Percentiles rank a stretch among this genome's conserved stretches.
These are phyloP conservation scores for Pleurotus ostreatus DNA, from an alignment of 768 basidiomycete species.

Conservation along the genomic window DNA sequence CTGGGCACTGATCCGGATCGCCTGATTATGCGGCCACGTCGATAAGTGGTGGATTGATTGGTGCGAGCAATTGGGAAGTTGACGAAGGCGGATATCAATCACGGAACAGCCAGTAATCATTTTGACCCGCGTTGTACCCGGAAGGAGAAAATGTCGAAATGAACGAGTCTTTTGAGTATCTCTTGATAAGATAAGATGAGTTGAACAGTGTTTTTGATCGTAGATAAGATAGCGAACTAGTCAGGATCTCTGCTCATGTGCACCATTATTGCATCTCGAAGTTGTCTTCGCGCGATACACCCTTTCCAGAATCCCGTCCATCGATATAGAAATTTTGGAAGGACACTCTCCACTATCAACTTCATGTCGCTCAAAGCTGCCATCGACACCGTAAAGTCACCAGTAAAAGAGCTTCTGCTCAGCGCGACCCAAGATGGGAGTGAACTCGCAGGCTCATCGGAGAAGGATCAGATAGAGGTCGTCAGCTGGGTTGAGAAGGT, in stretches of 20 bases:
- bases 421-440: conserved; percentile 39
- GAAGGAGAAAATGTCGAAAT: too few species aligned
- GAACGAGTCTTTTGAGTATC: too few species aligned
- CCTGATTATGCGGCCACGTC: too few species aligned
- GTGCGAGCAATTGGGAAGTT: too few species aligned
- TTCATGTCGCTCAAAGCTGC: conserved; percentile 53
- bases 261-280: not conserved
- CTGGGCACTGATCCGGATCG: too few species aligned
- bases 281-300: not conserved
- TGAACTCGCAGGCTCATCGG: conserved; percentile 45
- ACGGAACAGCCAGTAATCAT: too few species aligned
- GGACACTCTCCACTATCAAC: conserved; percentile 1
- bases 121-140: too few species aligned
- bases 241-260: not conserved
- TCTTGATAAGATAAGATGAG: too few species aligned
- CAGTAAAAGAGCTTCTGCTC: conserved; percentile 56
- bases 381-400: conserved; percentile 40
- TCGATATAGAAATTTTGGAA: not conserved
- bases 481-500: conserved; percentile 68
- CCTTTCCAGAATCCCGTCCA: not conserved
- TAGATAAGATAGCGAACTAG: conserved; percentile 3
- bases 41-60: too few species aligned
- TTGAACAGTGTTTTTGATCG: not conserved
- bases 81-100: too few species aligned
- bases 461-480: conserved; percentile 50